These are phyloP conservation scores for Laetiporus sulphureus DNA, from an alignment of 1,284 basidiomycete species.

Conservation along the genomic window DNA sequence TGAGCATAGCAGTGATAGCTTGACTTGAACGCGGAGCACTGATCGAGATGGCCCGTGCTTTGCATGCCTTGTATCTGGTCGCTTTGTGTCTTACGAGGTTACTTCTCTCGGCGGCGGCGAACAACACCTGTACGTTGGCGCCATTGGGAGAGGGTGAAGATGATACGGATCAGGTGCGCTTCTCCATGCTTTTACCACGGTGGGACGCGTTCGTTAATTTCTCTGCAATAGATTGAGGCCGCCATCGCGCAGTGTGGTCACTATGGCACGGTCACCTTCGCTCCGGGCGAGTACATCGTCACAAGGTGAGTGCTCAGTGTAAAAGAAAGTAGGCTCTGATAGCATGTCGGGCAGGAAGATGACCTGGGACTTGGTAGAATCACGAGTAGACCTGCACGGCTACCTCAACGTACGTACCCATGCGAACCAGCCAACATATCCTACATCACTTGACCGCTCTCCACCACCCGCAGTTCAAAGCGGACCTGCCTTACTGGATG, in stretches of 20 bases:
- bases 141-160: slow-evolving; percentile 34
- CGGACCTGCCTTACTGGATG: slow-evolving; percentile 58
- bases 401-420: slow-evolving; percentile 39
- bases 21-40: too few species aligned
- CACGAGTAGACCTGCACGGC: slow-evolving; percentile 49
- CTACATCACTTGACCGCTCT: neutral
- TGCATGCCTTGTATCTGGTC: neutral
- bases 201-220: neutral
- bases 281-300: slow-evolving; percentile 41
- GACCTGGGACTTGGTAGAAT: slow-evolving; percentile 48
- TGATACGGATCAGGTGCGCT: slow-evolving; percentile 33
- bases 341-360: slow-evolving; percentile 37
- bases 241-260: slow-evolving; percentile 50
- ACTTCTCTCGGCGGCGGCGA: neutral
- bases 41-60: neutral
- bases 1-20: too few species aligned
- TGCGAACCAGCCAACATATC: neutral
- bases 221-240: slow-evolving; percentile 32
- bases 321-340: slow-evolving; percentile 6
- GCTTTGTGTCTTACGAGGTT: neutral
- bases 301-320: slow-evolving; percentile 33
- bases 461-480: slow-evolving; percentile 33
- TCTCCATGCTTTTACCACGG: neutral
- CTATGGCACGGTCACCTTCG: slow-evolving; percentile 40
- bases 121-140: slow-evolving; percentile 26